Conservation (phyloP, 2,329 filamentous ascomycete genomes). For the Talaromyces islandicus region DNA sequence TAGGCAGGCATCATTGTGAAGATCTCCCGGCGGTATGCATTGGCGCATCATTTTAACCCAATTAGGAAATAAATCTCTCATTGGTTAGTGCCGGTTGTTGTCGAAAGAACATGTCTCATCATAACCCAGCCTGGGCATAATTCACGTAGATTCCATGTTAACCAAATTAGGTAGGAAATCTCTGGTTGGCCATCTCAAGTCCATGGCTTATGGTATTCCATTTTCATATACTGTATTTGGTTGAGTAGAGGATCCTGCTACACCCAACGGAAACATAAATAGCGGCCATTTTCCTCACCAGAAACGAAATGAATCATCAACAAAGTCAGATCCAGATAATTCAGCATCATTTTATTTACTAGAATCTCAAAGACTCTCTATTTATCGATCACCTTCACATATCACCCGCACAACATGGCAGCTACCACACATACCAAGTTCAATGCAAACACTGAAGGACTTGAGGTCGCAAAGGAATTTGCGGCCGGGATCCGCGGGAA, state of each 20-base stretch:
- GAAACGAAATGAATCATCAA: background rate
- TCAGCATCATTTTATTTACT: background rate
- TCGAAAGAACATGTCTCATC: background rate
- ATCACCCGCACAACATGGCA: background rate
- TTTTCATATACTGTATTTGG: background rate
- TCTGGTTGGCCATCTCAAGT: background rate
- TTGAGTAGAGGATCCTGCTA: background rate
- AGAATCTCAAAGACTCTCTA: background rate
- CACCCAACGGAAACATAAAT: background rate
- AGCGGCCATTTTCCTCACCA: background rate
- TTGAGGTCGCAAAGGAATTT: background rate
- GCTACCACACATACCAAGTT: background rate
- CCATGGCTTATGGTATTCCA: background rate
- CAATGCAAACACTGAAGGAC: background rate
- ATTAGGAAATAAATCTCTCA: background rate
- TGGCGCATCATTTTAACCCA: background rate
- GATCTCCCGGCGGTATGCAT: too few relatives aligned
- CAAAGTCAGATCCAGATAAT: too few relatives aligned
- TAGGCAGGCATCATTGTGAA: too few relatives aligned
- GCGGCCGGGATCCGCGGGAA: background rate
- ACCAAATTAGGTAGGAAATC: background rate
- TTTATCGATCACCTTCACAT: background rate
- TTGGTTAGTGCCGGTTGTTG: background rate
- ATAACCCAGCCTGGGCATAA: background rate
- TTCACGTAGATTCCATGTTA: background rate